Conservation (phyloP, 1,284 basidiomycete species). For the Ganoderma sinense region DNA sequence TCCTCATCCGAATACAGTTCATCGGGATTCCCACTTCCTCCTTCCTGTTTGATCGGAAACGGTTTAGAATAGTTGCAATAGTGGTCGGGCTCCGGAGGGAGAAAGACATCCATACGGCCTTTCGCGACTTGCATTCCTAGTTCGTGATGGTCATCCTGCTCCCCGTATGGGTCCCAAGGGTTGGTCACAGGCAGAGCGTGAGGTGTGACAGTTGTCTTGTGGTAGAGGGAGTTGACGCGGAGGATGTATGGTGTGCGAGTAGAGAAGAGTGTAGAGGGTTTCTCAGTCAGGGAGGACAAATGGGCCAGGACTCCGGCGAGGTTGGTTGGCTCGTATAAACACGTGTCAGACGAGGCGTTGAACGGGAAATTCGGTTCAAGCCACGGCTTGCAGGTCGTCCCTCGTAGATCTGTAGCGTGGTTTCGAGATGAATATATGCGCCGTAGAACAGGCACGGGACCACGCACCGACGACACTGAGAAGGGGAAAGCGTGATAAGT, state of each 20-base stretch:
- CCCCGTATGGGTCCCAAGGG: slow-evolving; percentile 9
- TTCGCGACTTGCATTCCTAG: background rate
- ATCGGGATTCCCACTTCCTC: background rate
- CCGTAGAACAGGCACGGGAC: background rate
- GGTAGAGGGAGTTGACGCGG: slow-evolving; percentile 29
- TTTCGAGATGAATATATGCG: background rate
- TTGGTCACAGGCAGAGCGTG: background rate
- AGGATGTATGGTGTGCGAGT: slow-evolving; percentile 34
- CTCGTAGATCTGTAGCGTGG: slow-evolving; percentile 55
- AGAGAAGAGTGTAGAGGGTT: slow-evolving; percentile 30
- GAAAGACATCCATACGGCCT: slow-evolving; percentile 27
- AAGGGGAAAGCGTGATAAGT: slow-evolving; percentile 56
- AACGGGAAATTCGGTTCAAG: slow-evolving; percentile 28
- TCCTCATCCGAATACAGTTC: slow-evolving; percentile 2
- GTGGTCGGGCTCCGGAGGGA: slow-evolving; percentile 1
- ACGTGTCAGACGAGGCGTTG: slow-evolving; percentile 30
- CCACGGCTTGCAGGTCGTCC: slow-evolving; percentile 50
- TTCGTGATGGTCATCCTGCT: background rate
- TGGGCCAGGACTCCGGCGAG: slow-evolving; percentile 40
- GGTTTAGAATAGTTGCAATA: background rate
- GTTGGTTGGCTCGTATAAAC: slow-evolving; percentile 35
- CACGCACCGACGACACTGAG: slow-evolving; percentile 63
- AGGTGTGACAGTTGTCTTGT: slow-evolving; percentile 10
- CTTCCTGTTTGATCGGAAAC: background rate
- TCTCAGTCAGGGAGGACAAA: slow-evolving; percentile 32